phyloP scores from a whole-genome alignment of 768 basidiomycete species.

The Dentipellis fragilis region DNA sequence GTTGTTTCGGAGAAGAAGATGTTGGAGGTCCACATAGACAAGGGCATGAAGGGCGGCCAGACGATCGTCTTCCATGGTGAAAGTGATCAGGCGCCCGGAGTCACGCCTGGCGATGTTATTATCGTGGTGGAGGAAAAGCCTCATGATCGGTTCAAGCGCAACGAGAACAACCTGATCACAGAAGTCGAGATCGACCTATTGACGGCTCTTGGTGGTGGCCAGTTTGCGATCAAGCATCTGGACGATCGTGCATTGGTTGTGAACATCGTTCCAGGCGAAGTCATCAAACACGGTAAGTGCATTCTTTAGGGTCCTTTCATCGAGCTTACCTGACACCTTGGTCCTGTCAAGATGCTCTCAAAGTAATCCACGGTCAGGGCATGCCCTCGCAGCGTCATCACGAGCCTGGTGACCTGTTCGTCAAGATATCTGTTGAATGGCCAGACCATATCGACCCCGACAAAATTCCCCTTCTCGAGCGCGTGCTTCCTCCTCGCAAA shows the following conservation, averaged over 20 bases:
- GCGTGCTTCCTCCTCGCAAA: constrained; percentile 73
- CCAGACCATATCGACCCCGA: constrained; percentile 69
- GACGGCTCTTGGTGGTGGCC: constrained; percentile 88
- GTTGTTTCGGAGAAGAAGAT: constrained; percentile 90
- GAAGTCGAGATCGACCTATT: constrained; percentile 91
- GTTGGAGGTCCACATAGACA: constrained; percentile 95
- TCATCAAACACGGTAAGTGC: constrained; percentile 82
- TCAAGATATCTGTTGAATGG: constrained; percentile 83
- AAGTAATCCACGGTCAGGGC: constrained; percentile 88
- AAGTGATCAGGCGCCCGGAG: constrained; percentile 84
- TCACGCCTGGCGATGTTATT: constrained; percentile 87
- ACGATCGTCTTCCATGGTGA: constrained; percentile 84
- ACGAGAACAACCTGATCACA: constrained; percentile 77
- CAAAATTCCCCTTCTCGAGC: constrained; percentile 65
- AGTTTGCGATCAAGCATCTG: constrained; percentile 83
- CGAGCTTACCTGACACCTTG: constrained; percentile 2
- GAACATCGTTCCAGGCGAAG: constrained; percentile 78
- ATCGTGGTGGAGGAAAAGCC: constrained; percentile 92
- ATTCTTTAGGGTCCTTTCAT: not conserved
- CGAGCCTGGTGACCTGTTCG: constrained; percentile 87
- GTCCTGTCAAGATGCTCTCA: constrained; percentile 58
- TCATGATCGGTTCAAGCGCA: constrained; percentile 80
- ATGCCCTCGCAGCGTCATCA: constrained; percentile 99
- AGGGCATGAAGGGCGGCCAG: constrained; percentile 93
- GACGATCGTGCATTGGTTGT: constrained; percentile 87